These are phyloP conservation scores for Fraxinus velutina DNA, from an alignment of 305 asterid species.

Conservation along the genomic window DNA sequence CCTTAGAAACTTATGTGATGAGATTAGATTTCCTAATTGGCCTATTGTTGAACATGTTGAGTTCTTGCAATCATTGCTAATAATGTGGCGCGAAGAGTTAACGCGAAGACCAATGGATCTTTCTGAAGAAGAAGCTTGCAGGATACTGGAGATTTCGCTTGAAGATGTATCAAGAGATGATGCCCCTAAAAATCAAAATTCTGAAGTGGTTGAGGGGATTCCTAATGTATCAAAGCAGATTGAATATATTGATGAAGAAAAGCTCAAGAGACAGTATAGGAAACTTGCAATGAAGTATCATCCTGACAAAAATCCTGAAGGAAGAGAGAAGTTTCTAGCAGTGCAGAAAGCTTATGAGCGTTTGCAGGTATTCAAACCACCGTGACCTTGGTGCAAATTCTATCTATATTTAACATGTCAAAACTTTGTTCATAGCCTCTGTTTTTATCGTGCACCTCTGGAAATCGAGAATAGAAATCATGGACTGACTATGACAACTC, in stretches of 20 bases:
- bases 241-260: conserved; percentile 92
- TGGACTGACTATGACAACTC: neutral
- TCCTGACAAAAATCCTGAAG: conserved; percentile 98
- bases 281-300: conserved; percentile 98
- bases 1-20: conserved; percentile 90
- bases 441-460: neutral
- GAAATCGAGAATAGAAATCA: neutral
- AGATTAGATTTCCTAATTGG: conserved; percentile 95
- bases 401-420: conserved; percentile 4
- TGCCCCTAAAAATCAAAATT: conserved; percentile 48
- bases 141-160: conserved; percentile 80
- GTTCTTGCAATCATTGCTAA: conserved; percentile 91
- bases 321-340: conserved; percentile 92
- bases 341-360: conserved; percentile 98
- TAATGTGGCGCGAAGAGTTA: conserved; percentile 98
- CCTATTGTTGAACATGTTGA: conserved; percentile 98
- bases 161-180: conserved; percentile 90
- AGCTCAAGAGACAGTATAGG: conserved; percentile 93
- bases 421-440: neutral
- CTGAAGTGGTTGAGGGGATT: conserved; percentile 46
- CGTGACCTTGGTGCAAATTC: conserved; percentile 18
- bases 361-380: conserved; percentile 63
- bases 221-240: conserved; percentile 68
- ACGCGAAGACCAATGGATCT: conserved; percentile 99
- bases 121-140: conserved; percentile 98